Base-by-base conservation (phyloP, 495 filamentous ascomycete species). In the Chaetomidium leptoderma region DNA sequence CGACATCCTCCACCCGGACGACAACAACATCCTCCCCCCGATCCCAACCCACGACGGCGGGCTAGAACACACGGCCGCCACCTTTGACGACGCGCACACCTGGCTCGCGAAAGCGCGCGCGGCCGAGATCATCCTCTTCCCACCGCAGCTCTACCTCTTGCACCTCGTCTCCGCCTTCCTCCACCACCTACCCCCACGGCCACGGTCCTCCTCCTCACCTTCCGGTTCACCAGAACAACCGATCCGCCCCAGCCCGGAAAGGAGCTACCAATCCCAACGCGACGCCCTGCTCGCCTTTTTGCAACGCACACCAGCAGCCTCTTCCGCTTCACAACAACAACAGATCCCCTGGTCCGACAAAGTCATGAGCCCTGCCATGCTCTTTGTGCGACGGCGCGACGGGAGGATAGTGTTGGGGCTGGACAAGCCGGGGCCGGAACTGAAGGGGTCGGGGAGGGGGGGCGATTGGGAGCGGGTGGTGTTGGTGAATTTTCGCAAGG, bases 101-200 rank as follows among this genome's bases (percentile, higher is more conserved):
- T 97, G 92, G 89, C 72, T 95, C 24, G 70, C 71, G 1, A 75
- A 82, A 56, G 83, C 86, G 10, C 70, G 70, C 4, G 67, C 62
- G 0, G 85, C 81, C 9, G 82, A 90, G 37, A 85, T 97, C 43
- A 86, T 95, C 52, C 76, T 98, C 1, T 96, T 90, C 64, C 93
- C 93, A 27, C 93, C 93, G 3, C 93, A 98, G 63, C 88, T 85
- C 68, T 87, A 91, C 62, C 81, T 98, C 0, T 72, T 96, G 11
- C 75, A 81, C 21, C 65, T 89, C 0, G 72, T 95, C 6, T 73
- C 86, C 3, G 73, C 76, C 11, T 90, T 88, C 58, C 68, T 91
- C 70, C 33, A 6, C 7, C 37, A 16, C 29, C 10, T 9, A 10
- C 6, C 48, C 16, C 23, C 21, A 57, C 7, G 50, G 23, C 2